These are phyloP conservation scores for Cercospora canescens DNA, from an alignment of 2,329 filamentous ascomycete species.

Conservation along the genomic window DNA sequence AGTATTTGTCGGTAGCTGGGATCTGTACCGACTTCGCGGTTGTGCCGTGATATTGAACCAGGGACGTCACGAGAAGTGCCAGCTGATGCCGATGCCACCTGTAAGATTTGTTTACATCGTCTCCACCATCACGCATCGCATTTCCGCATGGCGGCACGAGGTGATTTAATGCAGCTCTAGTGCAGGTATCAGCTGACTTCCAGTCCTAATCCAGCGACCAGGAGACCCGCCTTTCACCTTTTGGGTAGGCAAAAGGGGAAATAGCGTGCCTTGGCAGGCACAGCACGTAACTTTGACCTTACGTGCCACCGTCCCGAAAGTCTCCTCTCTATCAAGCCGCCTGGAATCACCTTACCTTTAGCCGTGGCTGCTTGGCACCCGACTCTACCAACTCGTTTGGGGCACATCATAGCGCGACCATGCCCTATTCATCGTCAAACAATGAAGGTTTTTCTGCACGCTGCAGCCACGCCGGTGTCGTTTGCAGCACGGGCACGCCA, in stretches of 20 bases:
- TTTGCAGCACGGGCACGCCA: slow-evolving; percentile 1
- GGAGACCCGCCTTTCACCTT: neutral
- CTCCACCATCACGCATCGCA: neutral
- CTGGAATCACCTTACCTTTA: neutral
- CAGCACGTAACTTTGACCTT: neutral
- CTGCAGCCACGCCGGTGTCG: neutral
- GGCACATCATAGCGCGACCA: neutral
- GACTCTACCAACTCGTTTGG: neutral
- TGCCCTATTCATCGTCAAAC: neutral
- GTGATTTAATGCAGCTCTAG: neutral
- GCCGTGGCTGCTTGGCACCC: neutral
- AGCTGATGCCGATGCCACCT: neutral
- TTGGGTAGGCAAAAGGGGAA: neutral
- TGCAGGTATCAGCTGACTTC: neutral
- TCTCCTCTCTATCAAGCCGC: neutral
- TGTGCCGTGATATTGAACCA: neutral
- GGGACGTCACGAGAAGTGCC: neutral
- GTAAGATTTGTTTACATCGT: neutral
- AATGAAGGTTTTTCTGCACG: neutral
- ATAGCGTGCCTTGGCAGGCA: neutral
- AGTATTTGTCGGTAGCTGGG: neutral
- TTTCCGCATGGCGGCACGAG: neutral
- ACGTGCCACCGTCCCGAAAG: neutral
- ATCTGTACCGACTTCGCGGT: neutral
- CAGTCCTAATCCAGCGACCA: neutral